Conservation (phyloP, 2,329 filamentous ascomycete species). For the Stemphylium vesicarium region DNA sequence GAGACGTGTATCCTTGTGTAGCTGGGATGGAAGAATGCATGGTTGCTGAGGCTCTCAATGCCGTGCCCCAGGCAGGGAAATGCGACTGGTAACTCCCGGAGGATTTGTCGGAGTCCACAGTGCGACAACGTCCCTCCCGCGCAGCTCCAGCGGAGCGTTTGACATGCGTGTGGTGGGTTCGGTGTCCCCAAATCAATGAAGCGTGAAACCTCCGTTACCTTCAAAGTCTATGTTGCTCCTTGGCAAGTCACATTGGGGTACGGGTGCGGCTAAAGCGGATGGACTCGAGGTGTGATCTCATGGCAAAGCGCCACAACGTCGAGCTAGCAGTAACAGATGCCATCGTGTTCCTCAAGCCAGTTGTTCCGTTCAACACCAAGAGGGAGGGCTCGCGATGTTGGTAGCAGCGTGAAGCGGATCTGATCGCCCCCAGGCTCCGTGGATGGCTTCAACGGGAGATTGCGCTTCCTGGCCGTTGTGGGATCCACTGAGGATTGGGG, state of each 20-base stretch:
- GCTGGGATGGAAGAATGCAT: slow-evolving; percentile 2
- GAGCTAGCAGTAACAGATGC: not conserved
- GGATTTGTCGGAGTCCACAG: slow-evolving; percentile 2
- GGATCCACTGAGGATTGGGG: slow-evolving; percentile 5
- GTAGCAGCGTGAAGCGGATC: slow-evolving; percentile 10
- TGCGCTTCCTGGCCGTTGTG: slow-evolving; percentile 15
- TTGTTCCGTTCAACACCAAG: not conserved
- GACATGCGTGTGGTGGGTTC: slow-evolving; percentile 14
- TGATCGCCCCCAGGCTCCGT: slow-evolving; percentile 10
- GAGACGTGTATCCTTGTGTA: slow-evolving; percentile 1
- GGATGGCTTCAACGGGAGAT: slow-evolving; percentile 7
- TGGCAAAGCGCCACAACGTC: not conserved
- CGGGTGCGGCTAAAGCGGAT: slow-evolving; percentile 2
- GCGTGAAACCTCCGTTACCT: slow-evolving; percentile 14
- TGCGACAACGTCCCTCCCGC: not conserved
- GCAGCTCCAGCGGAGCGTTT: slow-evolving; percentile 8
- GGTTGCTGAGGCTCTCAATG: not conserved
- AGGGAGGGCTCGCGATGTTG: not conserved
- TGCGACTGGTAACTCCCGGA: slow-evolving; percentile 4
- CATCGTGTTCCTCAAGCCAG: no score
- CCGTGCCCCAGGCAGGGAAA: slow-evolving; percentile 1
- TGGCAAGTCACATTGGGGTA: slow-evolving; percentile 7
- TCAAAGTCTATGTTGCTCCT: slow-evolving; percentile 10
- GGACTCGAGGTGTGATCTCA: slow-evolving; percentile 2
- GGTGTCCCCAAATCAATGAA: slow-evolving; percentile 8